Percentiles rank a stretch among this genome's conserved stretches.
These are phyloP conservation scores for Daphne laureola DNA, from an alignment of 441 rosid genomes.

Conservation along the genomic window DNA sequence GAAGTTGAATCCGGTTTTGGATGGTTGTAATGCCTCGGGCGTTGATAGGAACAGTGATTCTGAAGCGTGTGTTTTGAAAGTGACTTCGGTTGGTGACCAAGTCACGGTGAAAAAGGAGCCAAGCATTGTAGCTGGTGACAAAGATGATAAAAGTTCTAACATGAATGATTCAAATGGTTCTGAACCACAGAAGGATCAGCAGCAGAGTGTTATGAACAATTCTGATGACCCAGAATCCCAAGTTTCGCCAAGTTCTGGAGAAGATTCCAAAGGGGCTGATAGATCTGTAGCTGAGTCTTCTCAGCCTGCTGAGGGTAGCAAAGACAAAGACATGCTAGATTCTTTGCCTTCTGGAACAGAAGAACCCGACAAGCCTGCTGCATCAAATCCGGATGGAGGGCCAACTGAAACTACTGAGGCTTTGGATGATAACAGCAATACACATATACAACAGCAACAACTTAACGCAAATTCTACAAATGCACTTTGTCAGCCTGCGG, in stretches of 20 bases:
- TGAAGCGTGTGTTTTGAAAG: constrained; percentile 29
- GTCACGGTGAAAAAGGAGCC: constrained; percentile 22
- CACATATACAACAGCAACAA: constrained; percentile 4
- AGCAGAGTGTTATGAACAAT: constrained; percentile 19
- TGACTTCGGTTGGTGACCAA: constrained; percentile 24
- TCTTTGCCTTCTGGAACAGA: constrained; percentile 26
- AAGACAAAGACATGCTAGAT: constrained; percentile 30
- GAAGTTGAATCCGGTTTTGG: constrained; percentile 20
- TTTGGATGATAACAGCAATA: constrained; percentile 3
- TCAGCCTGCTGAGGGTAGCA: constrained; percentile 22
- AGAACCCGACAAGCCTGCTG: constrained; percentile 26
- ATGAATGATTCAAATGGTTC: constrained; percentile 27
- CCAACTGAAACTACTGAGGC: constrained; percentile 10
- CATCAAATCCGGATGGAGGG: constrained; percentile 29
- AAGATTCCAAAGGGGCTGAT: constrained; percentile 27
- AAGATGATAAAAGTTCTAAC: constrained; percentile 30
- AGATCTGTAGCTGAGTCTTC: constrained; percentile 25
- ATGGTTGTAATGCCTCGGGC: constrained; percentile 26
- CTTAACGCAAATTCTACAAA: constrained; percentile 9
- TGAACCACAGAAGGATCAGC: constrained; percentile 24
- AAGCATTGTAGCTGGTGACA: constrained; percentile 13
- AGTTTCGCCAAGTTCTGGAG: constrained; percentile 22
- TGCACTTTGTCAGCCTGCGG: constrained; percentile 26
- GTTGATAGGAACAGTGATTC: constrained; percentile 24
- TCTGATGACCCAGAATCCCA: constrained; percentile 22